phyloP scores from a whole-genome alignment of 495 filamentous ascomycete genomes.

The Pseudoneurospora amorphoporcata region DNA sequence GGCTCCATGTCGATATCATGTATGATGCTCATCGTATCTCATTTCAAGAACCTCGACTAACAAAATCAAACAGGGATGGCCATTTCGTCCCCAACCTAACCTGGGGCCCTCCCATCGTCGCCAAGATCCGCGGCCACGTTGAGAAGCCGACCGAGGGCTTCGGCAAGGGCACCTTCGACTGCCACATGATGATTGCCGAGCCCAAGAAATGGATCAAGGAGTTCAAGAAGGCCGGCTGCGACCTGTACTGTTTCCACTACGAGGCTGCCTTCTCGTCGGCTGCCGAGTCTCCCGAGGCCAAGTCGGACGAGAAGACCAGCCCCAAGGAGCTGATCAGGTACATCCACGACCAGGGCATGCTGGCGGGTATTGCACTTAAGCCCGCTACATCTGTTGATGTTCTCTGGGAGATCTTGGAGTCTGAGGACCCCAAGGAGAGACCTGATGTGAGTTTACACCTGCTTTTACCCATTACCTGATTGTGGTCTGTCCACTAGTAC shows the following conservation, averaged over 20 bases:
- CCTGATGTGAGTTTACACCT: conserved; percentile 63
- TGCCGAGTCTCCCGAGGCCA: conserved; percentile 64
- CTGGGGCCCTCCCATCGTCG: conserved; percentile 86
- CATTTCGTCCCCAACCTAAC: conserved; percentile 99
- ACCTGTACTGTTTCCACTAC: conserved; percentile 99
- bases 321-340: conserved; percentile 79
- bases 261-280: conserved; percentile 89
- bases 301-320: conserved; percentile 54
- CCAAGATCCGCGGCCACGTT: conserved; percentile 80
- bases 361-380: conserved; percentile 93
- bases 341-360: conserved; percentile 80
- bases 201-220: conserved; percentile 96
- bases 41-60: not conserved
- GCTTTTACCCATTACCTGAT: not conserved
- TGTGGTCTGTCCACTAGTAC: not conserved
- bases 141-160: conserved; percentile 39
- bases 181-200: conserved; percentile 99
- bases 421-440: conserved; percentile 54
- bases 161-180: conserved; percentile 89
- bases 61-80: conserved; percentile 47
- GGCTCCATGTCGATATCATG: conserved; percentile 89
- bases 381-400: conserved; percentile 84
- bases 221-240: conserved; percentile 87
- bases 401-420: conserved; percentile 79
- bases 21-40: conserved; percentile 15